Base-by-base conservation (phyloP, 495 filamentous ascomycete species). In the Durotheca rogersii region DNA sequence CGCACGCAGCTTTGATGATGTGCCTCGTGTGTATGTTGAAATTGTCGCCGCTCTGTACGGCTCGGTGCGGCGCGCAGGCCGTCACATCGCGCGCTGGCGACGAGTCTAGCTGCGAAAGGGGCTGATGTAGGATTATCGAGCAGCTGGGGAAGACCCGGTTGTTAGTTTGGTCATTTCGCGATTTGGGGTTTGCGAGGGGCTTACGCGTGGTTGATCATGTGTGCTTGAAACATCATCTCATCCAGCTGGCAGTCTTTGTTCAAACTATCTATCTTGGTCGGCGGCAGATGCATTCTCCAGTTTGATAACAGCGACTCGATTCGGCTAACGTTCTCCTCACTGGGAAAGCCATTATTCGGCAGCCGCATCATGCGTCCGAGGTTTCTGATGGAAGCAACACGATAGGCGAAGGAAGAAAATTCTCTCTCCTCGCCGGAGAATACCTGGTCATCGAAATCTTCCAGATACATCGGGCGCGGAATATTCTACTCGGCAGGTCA, bases 141-240 rank as follows among this genome's bases (percentile, higher is more conserved):
- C 72, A 72, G 19, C 72, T 73, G 17, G 1, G 7, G 29, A n/a
- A 9, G n/a, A 33, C 17, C 12, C n/a, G 6, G 7, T 15, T 33
- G 10, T 47, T 17, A 61, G 35, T 15, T 7, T 9, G 9, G 7
- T 29, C 15, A 27, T 19, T 14, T 31, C 6, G 29, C 36, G 27
- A 56, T 14, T 14, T 6, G 19, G n/a, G 20, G n/a, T 37, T 27
- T 20, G 45, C 11, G 14, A 41, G 41, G n/a, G 7, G 67, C 75
- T 60, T 66, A 79, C 68, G 81, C 84, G 62, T 88, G 80, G 20
- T 85, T 79, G 40, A 93, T 84, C 82, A 93, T 90, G 45, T 86
- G 86, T 7, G 89, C 89, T 62, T 95, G 89, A 73, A 95, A 94
- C 72, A 95, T 82, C 78, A 95, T 86, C 70, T 94, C 88, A 60